Evolutionary conservation across 1,139 yeast genomes (phyloP).

Genomic region (Tardiomyces blankii): DNA sequence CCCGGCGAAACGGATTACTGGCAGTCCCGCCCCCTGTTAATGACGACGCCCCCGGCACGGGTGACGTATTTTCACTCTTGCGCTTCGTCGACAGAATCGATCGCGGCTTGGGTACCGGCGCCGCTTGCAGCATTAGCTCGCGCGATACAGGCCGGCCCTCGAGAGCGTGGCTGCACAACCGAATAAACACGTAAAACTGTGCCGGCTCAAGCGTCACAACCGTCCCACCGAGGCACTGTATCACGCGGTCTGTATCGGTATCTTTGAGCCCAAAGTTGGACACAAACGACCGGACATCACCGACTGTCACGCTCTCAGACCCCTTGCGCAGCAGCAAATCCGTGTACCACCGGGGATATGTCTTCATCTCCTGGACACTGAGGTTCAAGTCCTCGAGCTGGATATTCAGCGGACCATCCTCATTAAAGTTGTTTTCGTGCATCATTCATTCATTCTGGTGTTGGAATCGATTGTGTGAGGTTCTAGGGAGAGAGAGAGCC

Average conservation of each 20-base stretch:
- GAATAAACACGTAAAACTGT: slow-evolving; percentile 29
- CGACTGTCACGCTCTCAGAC: slow-evolving; percentile 24
- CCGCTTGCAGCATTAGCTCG: slow-evolving; percentile 21
- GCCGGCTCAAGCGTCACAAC: slow-evolving; percentile 28
- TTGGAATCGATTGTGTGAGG: too few species aligned
- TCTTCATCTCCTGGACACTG: slow-evolving; percentile 27
- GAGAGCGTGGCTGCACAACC: slow-evolving; percentile 28
- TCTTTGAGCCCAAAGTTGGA: slow-evolving; percentile 30
- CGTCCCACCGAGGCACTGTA: slow-evolving; percentile 19
- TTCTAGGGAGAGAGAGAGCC: too few species aligned
- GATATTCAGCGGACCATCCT: not conserved
- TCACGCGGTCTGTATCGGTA: slow-evolving; percentile 20
- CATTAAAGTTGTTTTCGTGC: not conserved
- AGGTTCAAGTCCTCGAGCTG: slow-evolving; percentile 23
- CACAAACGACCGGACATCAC: slow-evolving; percentile 28
- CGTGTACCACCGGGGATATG: slow-evolving; percentile 35
- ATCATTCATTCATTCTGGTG: not conserved
- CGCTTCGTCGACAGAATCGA: slow-evolving; percentile 25
- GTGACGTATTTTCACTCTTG: slow-evolving; percentile 11
- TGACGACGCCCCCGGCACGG: slow-evolving; percentile 1
- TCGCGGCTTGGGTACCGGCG: slow-evolving; percentile 28
- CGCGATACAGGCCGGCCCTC: slow-evolving; percentile 21
- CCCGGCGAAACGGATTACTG: slow-evolving; percentile 20
- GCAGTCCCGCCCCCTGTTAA: slow-evolving; percentile 2
- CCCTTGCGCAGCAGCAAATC: slow-evolving; percentile 30